phyloP scores from a whole-genome alignment of 805 yeast species.

The Teunomyces funiuensis region DNA sequence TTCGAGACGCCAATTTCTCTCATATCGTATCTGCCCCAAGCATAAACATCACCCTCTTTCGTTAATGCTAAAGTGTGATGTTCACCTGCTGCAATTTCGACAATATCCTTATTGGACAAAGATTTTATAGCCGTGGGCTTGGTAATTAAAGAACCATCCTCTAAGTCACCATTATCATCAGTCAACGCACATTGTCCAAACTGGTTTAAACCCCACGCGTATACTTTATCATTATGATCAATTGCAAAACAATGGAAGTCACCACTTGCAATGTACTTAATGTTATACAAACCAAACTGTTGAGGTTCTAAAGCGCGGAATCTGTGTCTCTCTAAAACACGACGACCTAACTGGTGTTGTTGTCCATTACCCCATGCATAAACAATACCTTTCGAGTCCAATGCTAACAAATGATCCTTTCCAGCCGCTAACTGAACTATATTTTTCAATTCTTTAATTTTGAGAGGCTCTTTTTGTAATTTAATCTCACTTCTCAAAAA shows the following conservation, averaged over 20 bases:
- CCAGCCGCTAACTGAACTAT: constrained; percentile 87
- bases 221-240: constrained; percentile 65
- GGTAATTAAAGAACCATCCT: constrained; percentile 80
- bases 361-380: constrained; percentile 98
- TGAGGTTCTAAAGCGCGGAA: constrained; percentile 74
- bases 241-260: constrained; percentile 96
- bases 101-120: constrained; percentile 57
- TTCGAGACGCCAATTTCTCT: constrained; percentile 82
- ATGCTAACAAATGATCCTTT: constrained; percentile 85
- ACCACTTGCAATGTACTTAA: constrained; percentile 84
- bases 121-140: constrained; percentile 73
- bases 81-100: constrained; percentile 83
- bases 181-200: constrained; percentile 89
- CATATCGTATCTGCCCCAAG: constrained; percentile 94
- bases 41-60: constrained; percentile 67
- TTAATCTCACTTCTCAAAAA: constrained; percentile 59
- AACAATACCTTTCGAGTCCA: constrained; percentile 82
- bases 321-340: constrained; percentile 75
- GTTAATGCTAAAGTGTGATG: constrained; percentile 86
- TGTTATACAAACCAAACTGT: constrained; percentile 76
- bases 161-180: constrained; percentile 62
- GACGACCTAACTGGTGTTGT: constrained; percentile 87
- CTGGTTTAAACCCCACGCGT: constrained; percentile 95
- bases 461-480: constrained; percentile 67
- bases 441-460: constrained; percentile 58